Percentiles rank a stretch among this genome's conserved stretches.
phyloP scores from a whole-genome alignment of 768 basidiomycete genomes.

The Pilatotrama ljubarskyi region DNA sequence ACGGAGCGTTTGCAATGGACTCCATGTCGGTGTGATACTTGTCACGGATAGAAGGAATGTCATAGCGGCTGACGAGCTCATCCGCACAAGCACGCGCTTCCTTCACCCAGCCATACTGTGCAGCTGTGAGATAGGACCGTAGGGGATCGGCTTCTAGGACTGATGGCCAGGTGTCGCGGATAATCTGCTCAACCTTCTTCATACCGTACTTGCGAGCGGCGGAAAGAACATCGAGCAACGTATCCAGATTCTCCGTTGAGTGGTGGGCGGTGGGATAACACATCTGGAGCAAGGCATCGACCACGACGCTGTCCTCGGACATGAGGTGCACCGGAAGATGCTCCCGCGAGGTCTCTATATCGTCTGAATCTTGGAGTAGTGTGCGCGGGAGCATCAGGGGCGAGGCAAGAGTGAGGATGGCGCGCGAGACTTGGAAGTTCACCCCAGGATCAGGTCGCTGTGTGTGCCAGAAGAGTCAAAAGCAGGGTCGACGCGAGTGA shows the following conservation, averaged over 20 bases:
- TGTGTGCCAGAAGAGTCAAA: constrained; percentile 6
- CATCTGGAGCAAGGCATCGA: constrained; percentile 41
- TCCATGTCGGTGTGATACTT: constrained; percentile 10
- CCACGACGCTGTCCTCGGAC: constrained; percentile 41
- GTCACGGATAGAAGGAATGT: constrained; percentile 10
- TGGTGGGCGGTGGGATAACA: constrained; percentile 6
- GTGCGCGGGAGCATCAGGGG: constrained; percentile 46
- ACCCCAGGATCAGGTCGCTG: constrained; percentile 15
- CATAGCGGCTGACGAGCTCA: constrained; percentile 2
- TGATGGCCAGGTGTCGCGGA: neutral
- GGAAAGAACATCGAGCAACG: neutral
- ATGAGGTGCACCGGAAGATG: neutral
- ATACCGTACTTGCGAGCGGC: constrained; percentile 5
- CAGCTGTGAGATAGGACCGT: constrained; percentile 26
- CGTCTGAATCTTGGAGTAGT: neutral
- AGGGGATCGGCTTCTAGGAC: neutral
- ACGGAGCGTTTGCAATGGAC: neutral
- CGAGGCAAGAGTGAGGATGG: constrained; percentile 9
- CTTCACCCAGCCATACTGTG: constrained; percentile 42
- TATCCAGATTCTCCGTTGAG: constrained; percentile 9
- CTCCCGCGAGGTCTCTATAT: neutral
- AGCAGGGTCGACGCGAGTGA: neutral
- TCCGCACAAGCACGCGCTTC: constrained; percentile 42
- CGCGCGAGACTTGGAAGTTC: constrained; percentile 6
- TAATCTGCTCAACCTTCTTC: neutral